Percentiles rank a stretch among this genome's conserved stretches.
Conservation (phyloP, 2,329 filamentous ascomycete genomes). For the Endothia cerciana region DNA sequence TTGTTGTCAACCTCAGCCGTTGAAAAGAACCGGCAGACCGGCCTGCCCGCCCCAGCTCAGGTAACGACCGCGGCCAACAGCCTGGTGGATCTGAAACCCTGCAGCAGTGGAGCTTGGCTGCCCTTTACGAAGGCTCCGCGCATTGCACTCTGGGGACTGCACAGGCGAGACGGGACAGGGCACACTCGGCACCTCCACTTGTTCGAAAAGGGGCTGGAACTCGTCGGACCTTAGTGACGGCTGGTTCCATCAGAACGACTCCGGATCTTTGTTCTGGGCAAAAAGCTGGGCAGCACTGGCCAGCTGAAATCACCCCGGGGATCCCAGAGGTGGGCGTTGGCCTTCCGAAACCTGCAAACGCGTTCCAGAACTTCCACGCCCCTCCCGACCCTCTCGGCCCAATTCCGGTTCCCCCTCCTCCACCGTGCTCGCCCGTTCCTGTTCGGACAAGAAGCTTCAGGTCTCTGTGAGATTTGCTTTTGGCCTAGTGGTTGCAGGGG, state of each 20-base stretch:
- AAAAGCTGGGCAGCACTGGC: neutral
- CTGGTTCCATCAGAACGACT: neutral
- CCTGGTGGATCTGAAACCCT: slow-evolving; percentile 6
- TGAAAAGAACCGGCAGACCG: neutral
- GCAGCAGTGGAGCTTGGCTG: neutral
- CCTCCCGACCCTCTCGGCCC: slow-evolving; percentile 22
- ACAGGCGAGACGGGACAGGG: neutral
- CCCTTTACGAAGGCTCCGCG: slow-evolving; percentile 3
- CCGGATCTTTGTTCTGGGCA: neutral
- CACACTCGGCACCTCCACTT: neutral
- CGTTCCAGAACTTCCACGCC: slow-evolving; percentile 23
- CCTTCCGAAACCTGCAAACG: neutral
- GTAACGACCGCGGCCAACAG: neutral
- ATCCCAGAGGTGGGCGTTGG: neutral
- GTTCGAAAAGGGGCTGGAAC: slow-evolving; percentile 12
- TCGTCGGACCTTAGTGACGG: neutral
- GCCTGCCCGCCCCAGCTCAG: neutral
- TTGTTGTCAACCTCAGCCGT: slow-evolving; percentile 3
- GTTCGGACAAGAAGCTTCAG: slow-evolving; percentile 25
- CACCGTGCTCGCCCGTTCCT: neutral
- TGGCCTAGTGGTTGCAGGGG: slow-evolving; percentile 27
- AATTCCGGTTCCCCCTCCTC: slow-evolving; percentile 12
- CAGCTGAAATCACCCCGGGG: neutral
- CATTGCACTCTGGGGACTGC: slow-evolving; percentile 10
- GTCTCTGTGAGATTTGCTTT: slow-evolving; percentile 26